Percentiles rank a stretch among this genome's conserved stretches.
These are phyloP conservation scores for Carex scoparia DNA, from an alignment of 176 grass and related monocot genomes.

Conservation along the genomic window DNA sequence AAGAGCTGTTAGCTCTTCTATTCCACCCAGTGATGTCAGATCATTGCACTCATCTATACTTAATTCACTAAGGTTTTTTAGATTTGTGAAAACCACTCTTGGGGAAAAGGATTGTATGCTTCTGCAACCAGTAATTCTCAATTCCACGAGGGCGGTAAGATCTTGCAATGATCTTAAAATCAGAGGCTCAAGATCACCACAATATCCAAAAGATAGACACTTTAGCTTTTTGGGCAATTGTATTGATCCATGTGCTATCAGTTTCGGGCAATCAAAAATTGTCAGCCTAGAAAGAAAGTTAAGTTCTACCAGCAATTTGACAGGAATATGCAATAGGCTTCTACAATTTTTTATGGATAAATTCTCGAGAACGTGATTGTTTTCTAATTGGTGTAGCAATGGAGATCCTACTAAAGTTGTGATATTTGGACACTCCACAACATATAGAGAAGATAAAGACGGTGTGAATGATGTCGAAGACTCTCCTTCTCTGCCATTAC, in stretches of 20 bases:
- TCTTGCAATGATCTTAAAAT: neutral
- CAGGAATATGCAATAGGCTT: constrained; percentile 26
- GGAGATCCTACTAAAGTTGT: neutral
- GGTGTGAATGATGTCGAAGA: neutral
- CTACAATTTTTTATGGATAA: neutral
- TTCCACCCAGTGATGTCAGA: constrained; percentile 13
- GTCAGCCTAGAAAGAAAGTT: neutral
- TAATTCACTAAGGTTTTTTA: neutral
- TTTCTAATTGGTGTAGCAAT: neutral
- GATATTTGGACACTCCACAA: constrained; percentile 25
- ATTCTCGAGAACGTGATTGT: neutral
- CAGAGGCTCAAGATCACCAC: neutral
- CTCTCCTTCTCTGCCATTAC: neutral
- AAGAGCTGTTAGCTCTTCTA: constrained; percentile 28
- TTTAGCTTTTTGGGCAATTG: neutral
- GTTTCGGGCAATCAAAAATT: neutral
- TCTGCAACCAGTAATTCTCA: neutral
- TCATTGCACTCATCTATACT: constrained; percentile 5
- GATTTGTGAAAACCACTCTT: constrained; percentile 7
- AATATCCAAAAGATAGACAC: neutral
- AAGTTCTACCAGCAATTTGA: neutral
- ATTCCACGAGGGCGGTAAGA: constrained; percentile 3
- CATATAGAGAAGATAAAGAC: neutral
- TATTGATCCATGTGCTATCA: neutral
- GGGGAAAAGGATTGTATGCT: constrained; percentile 23